Evolutionary conservation across 805 yeast genomes (phyloP), one percentile per base, ranked within the genome.

Genomic region (Lipomyces spencermartinsiae): DNA sequence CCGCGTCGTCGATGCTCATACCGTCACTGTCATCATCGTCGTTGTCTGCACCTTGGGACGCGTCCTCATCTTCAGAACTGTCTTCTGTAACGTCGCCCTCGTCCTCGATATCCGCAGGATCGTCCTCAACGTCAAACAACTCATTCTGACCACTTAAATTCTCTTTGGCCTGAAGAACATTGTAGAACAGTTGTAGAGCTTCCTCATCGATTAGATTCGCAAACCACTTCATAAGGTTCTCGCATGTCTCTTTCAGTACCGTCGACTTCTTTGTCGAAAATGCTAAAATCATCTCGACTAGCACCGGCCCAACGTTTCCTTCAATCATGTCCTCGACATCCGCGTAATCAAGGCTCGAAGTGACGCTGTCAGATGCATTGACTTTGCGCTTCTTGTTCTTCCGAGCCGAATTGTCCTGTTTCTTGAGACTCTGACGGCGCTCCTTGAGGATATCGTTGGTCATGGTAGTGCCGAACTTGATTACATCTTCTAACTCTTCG

Each of bases 71-170:
- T 6, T 66, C 65, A 19, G 58, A 63, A 4, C 37, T 43, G 9
- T 35, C 59, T 29, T 54, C 71, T 12, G 58, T 69, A n/a, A 49
- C 55, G 3, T 62, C 70, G 33, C 33, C 61, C 19, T 61, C 66
- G 9, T 61, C 61, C 12, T 63, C 70, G n/a, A 19, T 57, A 25
- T 63, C 72, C 22, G 43, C 68, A 3, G 61, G 67, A 19, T 67
- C 71, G 16, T 55, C 56, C 29, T 59, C 59, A 25, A 61, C 62
- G 51, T 62, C 63, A 65, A 67, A 67, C 63, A 67, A 14, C 53
- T 64, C 68, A 46, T 64, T 65, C 58, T 65, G 61, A 16, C 71
- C 71, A 8, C 37, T 59, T 34, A 64, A 19, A n/a, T 54, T 62
- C 60, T 67, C 71, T 34, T 60, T 65, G 12, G 63, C 54, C 29